These are phyloP conservation scores for Leccinum longicurvipes DNA, from an alignment of 768 basidiomycete species.

Conservation along the genomic window DNA sequence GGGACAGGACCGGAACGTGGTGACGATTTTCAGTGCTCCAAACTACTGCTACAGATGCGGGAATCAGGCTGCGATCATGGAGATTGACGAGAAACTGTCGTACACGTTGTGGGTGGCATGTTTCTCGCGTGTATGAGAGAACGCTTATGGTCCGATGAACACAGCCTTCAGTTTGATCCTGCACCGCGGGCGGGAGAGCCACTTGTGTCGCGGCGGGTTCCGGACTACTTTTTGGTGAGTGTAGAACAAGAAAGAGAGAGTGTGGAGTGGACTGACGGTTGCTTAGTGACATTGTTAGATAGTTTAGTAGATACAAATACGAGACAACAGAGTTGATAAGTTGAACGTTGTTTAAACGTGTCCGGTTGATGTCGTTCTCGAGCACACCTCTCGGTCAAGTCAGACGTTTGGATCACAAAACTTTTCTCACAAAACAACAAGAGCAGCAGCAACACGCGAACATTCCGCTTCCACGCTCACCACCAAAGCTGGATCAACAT, in stretches of 20 bases:
- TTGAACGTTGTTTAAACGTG: no score
- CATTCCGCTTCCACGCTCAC: slow-evolving; percentile 31
- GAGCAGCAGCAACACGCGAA: slow-evolving; percentile 40
- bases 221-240: slow-evolving; percentile 89
- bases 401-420: slow-evolving; percentile 79
- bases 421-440: slow-evolving; percentile 63
- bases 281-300: slow-evolving; percentile 19
- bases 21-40: slow-evolving; percentile 98
- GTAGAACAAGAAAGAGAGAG: slow-evolving; percentile 43
- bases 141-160: slow-evolving; percentile 3
- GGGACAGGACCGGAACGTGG: slow-evolving; percentile 99
- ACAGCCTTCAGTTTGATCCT: slow-evolving; percentile 99
- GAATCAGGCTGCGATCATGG: slow-evolving; percentile 99
- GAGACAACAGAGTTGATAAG: slow-evolving; percentile 24
- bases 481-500: slow-evolving; percentile 38
- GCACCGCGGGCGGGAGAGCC: slow-evolving; percentile 98
- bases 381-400: slow-evolving; percentile 80
- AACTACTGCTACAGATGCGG: slow-evolving; percentile 99
- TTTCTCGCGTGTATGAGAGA: slow-evolving; percentile 3
- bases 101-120: slow-evolving; percentile 75
- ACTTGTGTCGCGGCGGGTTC: slow-evolving; percentile 91
- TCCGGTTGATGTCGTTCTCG: slow-evolving; percentile 76
- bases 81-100: slow-evolving; percentile 97
- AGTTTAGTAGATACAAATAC: slow-evolving; percentile 19
- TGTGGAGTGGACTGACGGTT: slow-evolving; percentile 3